Evolutionary conservation across 75 land plant genomes (phyloP).

Genomic region (Gnetum montanum): DNA sequence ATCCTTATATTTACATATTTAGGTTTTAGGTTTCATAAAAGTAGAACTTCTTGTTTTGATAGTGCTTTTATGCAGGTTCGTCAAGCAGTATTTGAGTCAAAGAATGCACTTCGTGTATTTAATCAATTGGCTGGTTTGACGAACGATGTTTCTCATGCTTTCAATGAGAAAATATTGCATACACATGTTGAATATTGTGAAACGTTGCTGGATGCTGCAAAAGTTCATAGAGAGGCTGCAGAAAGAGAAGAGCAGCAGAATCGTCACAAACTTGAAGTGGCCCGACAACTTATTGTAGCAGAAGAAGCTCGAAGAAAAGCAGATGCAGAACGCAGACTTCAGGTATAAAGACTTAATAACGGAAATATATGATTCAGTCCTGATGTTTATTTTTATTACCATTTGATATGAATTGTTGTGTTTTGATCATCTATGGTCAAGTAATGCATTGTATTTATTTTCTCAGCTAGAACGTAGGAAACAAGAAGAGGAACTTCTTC

Average conservation of each 20-base stretch:
- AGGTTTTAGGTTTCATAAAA: too few relatives aligned
- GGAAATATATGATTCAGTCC: background rate
- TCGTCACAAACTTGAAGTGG: conserved; percentile 65
- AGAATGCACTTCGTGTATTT: conserved; percentile 87
- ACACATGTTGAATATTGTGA: conserved; percentile 93
- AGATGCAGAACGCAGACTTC: conserved; percentile 80
- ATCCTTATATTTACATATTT: too few relatives aligned
- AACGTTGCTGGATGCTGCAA: conserved; percentile 89
- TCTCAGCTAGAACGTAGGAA: conserved; percentile 83
- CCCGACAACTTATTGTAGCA: conserved; percentile 72
- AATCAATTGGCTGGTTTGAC: conserved; percentile 66
- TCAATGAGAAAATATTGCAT: conserved; percentile 90
- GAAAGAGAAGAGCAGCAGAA: conserved; percentile 84
- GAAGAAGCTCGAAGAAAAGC: conserved; percentile 90
- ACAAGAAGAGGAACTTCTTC: conserved; percentile 70
- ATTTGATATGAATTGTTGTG: background rate
- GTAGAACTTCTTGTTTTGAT: too few relatives aligned
- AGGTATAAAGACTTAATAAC: conserved; percentile 34
- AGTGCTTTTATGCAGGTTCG: conserved; percentile 65
- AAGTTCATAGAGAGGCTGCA: conserved; percentile 83
- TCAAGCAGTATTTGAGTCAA: conserved; percentile 70
- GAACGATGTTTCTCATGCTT: conserved; percentile 69
- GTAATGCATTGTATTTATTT: too few relatives aligned
- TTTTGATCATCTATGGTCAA: background rate
- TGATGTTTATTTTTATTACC: background rate